Evolutionary conservation across 192 early-diverging fungal species (phyloP).

Genomic region (Backusella australiensis): DNA sequence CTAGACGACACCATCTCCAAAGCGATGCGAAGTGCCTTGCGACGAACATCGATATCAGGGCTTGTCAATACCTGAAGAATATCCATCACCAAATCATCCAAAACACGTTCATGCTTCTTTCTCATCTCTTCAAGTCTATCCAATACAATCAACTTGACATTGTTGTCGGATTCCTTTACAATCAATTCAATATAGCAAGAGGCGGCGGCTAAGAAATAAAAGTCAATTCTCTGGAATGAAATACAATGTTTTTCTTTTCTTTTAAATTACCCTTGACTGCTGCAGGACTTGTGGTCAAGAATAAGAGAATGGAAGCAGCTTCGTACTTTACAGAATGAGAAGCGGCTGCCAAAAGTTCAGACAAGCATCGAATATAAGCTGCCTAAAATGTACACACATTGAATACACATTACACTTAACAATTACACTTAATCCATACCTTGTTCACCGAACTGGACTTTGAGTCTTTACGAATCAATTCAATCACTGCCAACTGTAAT

Average conservation of each 20-base stretch:
- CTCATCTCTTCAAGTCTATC: slow-evolving; percentile 88
- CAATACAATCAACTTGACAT: slow-evolving; percentile 95
- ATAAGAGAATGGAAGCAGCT: slow-evolving; percentile 90
- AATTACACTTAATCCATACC: slow-evolving; percentile 38
- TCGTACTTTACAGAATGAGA: slow-evolving; percentile 96
- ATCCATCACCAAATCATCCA: slow-evolving; percentile 97
- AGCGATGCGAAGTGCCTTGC: slow-evolving; percentile 82
- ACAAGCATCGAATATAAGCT: slow-evolving; percentile 91
- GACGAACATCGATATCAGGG: slow-evolving; percentile 94
- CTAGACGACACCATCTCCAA: slow-evolving; percentile 88
- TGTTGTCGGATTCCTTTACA: slow-evolving; percentile 95
- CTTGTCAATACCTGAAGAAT: slow-evolving; percentile 86
- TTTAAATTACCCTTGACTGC: slow-evolving; percentile 77
- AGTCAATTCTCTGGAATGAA: neutral
- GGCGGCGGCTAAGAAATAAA: slow-evolving; percentile 67
- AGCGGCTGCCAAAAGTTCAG: slow-evolving; percentile 77
- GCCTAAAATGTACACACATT: slow-evolving; percentile 40
- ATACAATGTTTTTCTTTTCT: neutral
- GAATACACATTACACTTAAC: too few species aligned
- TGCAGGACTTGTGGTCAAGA: slow-evolving; percentile 80
- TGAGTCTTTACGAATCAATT: slow-evolving; percentile 92
- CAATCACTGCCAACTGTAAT: slow-evolving; percentile 91
- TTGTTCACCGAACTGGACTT: slow-evolving; percentile 78
- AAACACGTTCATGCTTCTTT: slow-evolving; percentile 81
- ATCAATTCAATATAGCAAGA: slow-evolving; percentile 89